Percentiles rank a stretch among this genome's conserved stretches.
Conservation (phyloP, 192 early-diverging fungal genomes). For the Obelidium mucronatum region DNA sequence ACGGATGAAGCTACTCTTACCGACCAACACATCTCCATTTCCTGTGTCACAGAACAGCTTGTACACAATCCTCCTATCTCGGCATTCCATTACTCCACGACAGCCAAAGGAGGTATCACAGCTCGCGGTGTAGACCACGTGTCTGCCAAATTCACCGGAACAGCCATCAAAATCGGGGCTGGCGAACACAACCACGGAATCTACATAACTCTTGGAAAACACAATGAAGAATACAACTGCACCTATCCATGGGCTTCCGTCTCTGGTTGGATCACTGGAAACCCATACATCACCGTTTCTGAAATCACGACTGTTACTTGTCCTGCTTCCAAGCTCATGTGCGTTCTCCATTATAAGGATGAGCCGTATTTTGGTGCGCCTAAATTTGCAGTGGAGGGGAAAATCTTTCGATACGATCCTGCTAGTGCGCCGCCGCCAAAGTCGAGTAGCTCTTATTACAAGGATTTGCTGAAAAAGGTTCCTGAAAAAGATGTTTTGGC, state of each 20-base stretch:
- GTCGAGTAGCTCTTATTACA: too few species aligned
- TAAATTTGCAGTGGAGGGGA: constrained; percentile 72
- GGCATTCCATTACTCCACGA: constrained; percentile 69
- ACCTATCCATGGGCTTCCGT: constrained; percentile 73
- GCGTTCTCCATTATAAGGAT: constrained; percentile 75
- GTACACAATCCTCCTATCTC: constrained; percentile 95
- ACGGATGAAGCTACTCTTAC: not conserved
- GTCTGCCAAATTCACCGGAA: constrained; percentile 75
- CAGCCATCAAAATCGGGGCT: constrained; percentile 71
- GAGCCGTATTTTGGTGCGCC: constrained; percentile 75
- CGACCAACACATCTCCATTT: constrained; percentile 64
- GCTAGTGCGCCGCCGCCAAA: constrained; percentile 57
- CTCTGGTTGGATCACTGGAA: constrained; percentile 72
- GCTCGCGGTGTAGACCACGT: constrained; percentile 77
- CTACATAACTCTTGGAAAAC: constrained; percentile 65
- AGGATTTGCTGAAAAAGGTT: too few species aligned
- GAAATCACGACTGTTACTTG: constrained; percentile 71
- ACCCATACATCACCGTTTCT: constrained; percentile 66
- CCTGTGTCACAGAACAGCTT: constrained; percentile 90
- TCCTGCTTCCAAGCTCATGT: constrained; percentile 64
- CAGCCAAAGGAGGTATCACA: constrained; percentile 63
- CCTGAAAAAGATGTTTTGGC: constrained; percentile 61
- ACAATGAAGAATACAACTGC: constrained; percentile 70
- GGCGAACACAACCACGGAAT: constrained; percentile 72
- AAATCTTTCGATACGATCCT: constrained; percentile 70